Evolutionary conservation across 208 protist species (phyloP).

Genomic region (Acanthamoeba royreba): DNA sequence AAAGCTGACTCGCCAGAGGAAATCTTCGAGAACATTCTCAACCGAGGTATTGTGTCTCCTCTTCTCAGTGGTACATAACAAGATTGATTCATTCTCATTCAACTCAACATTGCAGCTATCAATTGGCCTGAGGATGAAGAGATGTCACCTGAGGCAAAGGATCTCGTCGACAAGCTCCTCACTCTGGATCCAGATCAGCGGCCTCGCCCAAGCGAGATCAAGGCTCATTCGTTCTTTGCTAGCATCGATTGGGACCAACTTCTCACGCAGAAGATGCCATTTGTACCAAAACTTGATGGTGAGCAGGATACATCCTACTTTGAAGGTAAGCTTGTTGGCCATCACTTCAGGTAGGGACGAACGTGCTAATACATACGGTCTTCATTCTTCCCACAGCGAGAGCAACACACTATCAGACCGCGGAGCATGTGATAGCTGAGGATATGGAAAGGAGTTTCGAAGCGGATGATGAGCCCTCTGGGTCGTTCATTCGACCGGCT

Average conservation of each 20-base stretch:
- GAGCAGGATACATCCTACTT: constrained; percentile 64
- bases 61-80: background rate
- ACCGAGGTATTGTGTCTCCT: background rate
- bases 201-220: constrained; percentile 54
- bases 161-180: constrained; percentile 3
- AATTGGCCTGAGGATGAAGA: background rate
- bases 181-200: background rate
- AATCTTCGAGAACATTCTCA: constrained; percentile 80
- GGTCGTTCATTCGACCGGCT: background rate
- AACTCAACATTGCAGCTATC: background rate
- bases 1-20: constrained; percentile 79
- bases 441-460: constrained; percentile 13
- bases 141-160: background rate
- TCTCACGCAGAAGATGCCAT: constrained; percentile 37
- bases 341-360: background rate
- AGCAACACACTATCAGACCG: background rate
- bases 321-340: background rate
- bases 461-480: background rate
- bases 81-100: background rate
- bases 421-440: background rate
- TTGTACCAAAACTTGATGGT: constrained; percentile 61
- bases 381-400: background rate
- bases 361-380: background rate
- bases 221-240: constrained; percentile 71
- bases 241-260: constrained; percentile 70